Evolutionary conservation across 164 flowering plant genomes (phyloP).

Genomic region (grape (Vitis vinifera)): ASM3070453v1 NC_081808.1:6406001-6406500

Average conservation of each 20-base stretch:
- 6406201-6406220: constrained; percentile 7
- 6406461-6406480: neutral
- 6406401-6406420: constrained; percentile 43
- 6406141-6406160: constrained; percentile 94
- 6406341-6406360: constrained; percentile 80
- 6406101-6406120: constrained; percentile 89
- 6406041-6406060: constrained; percentile 13
- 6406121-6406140: constrained; percentile 91
- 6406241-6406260: neutral
- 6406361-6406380: constrained; percentile 94
- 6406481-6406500: neutral
- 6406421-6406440: neutral
- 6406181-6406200: constrained; percentile 91
- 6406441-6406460: no score
- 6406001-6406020: neutral
- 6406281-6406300: constrained; percentile 99
- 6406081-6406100: constrained; percentile 88
- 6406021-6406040: neutral
- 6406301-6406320: constrained; percentile 95
- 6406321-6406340: constrained; percentile 90
- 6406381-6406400: constrained; percentile 91
- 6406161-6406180: constrained; percentile 93
- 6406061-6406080: constrained; percentile 85
- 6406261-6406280: constrained; percentile 1
- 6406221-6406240: constrained; percentile 1